A percentile compares a stretch with the other conserved stretches of the same genome.
phyloP scores from a whole-genome alignment of 1,139 yeast species.

The Taiozyma sp. region DNA sequence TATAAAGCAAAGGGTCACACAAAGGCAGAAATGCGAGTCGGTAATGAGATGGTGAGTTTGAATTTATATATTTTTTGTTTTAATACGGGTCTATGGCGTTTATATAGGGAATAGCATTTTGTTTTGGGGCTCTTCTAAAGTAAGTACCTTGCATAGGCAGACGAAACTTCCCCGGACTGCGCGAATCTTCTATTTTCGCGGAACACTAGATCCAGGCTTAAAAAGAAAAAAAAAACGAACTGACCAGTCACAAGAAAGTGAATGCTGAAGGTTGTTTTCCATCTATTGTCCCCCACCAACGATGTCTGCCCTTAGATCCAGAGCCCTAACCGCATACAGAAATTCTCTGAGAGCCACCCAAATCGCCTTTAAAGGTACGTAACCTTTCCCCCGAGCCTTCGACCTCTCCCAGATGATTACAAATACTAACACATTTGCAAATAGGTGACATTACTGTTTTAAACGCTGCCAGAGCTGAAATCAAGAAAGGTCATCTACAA shows the following conservation, averaged over 20 bases:
- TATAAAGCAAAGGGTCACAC: no score
- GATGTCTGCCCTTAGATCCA: conserved; percentile 4
- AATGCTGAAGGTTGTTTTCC: not conserved
- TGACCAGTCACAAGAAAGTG: not conserved
- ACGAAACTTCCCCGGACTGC: not conserved
- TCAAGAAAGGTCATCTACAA: conserved; percentile 55
- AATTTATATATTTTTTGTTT: not conserved
- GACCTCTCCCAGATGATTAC: not conserved
- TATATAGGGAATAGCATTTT: not conserved
- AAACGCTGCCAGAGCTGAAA: conserved; percentile 58
- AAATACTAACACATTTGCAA: conserved; percentile 9
- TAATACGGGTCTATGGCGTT: not conserved
- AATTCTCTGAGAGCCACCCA: conserved; percentile 67
- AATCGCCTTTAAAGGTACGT: conserved; percentile 50
- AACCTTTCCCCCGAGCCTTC: not conserved
- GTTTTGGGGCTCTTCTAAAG: not conserved
- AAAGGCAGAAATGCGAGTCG: no score
- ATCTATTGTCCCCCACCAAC: not conserved
- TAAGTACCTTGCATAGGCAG: not conserved
- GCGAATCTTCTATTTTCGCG: no score
- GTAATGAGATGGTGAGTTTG: not conserved
- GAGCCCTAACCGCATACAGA: conserved; percentile 57
- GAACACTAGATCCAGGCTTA: not conserved
- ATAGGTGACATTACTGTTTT: conserved; percentile 47
- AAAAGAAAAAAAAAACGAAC: not conserved